These are phyloP conservation scores for Podosphaera fusca DNA, from an alignment of 2,329 filamentous ascomycete genomes.

Conservation along the genomic window DNA sequence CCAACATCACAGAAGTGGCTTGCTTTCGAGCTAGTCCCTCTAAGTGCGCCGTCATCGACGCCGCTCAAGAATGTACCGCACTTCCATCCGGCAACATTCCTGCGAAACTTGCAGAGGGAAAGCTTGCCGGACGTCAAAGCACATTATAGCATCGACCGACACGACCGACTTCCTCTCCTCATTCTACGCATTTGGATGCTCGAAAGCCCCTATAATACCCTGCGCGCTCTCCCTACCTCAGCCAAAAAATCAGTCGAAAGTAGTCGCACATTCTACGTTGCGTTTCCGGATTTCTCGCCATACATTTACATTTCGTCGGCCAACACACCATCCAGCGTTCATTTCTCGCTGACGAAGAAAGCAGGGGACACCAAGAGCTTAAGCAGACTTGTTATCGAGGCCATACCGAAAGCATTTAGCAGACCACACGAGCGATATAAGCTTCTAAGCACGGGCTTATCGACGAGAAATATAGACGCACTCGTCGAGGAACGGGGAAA, in stretches of 20 bases:
- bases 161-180: slow-evolving; percentile 41
- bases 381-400: slow-evolving; percentile 48
- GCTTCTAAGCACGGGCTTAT: slow-evolving; percentile 42
- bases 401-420: slow-evolving; percentile 64
- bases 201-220: slow-evolving; percentile 57
- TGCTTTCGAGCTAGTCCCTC: slow-evolving; percentile 32
- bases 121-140: slow-evolving; percentile 61
- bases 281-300: slow-evolving; percentile 61
- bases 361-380: slow-evolving; percentile 34
- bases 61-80: slow-evolving; percentile 26
- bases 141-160: slow-evolving; percentile 60
- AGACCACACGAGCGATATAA: slow-evolving; percentile 48
- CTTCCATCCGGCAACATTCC: slow-evolving; percentile 61
- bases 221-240: slow-evolving; percentile 21
- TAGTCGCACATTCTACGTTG: slow-evolving; percentile 52
- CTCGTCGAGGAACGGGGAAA: slow-evolving; percentile 47
- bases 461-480: slow-evolving; percentile 46
- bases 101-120: slow-evolving; percentile 51
- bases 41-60: slow-evolving; percentile 13
- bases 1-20: slow-evolving; percentile 40
- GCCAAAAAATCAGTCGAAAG: slow-evolving; percentile 20
- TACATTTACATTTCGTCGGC: slow-evolving; percentile 47
- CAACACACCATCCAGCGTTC: slow-evolving; percentile 29
- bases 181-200: slow-evolving; percentile 59
- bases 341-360: slow-evolving; percentile 6